Evolutionary conservation across 345 rosid species (phyloP).

Genomic region (Populus simonii): DNA sequence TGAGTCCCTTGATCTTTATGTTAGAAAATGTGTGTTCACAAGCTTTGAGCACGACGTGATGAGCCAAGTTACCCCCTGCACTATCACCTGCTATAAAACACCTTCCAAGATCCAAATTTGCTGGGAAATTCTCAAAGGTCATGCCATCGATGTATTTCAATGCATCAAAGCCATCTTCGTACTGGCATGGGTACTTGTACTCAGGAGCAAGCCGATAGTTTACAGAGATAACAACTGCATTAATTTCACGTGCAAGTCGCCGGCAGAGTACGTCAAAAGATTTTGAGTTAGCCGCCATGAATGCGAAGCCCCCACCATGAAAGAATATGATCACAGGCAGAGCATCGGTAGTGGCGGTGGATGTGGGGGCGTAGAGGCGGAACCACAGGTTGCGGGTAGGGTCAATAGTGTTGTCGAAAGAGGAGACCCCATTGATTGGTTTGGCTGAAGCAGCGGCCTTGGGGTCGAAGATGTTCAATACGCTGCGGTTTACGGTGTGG

Average conservation of each 20-base stretch:
- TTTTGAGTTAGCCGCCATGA: constrained; percentile 17
- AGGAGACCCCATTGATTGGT: no score
- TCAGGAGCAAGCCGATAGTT: constrained; percentile 37
- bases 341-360: neutral
- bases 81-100: constrained; percentile 19
- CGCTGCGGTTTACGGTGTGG: no score
- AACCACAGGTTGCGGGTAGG: constrained; percentile 16
- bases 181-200: constrained; percentile 31
- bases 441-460: no score
- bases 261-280: constrained; percentile 23
- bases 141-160: constrained; percentile 2
- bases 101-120: neutral
- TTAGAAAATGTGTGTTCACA: neutral
- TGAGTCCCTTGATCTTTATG: constrained; percentile 1
- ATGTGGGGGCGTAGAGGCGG: constrained; percentile 30
- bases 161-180: constrained; percentile 29
- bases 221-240: constrained; percentile 26
- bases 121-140: neutral
- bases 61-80: constrained; percentile 16
- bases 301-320: constrained; percentile 42
- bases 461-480: no score
- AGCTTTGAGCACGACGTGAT: constrained; percentile 8
- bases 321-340: constrained; percentile 36
- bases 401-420: no score
- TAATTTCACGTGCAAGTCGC: constrained; percentile 17